A percentile compares a stretch with the other conserved stretches of the same genome.
Conservation (phyloP, 129 eudicot species). For the Escallonia rubra region DNA sequence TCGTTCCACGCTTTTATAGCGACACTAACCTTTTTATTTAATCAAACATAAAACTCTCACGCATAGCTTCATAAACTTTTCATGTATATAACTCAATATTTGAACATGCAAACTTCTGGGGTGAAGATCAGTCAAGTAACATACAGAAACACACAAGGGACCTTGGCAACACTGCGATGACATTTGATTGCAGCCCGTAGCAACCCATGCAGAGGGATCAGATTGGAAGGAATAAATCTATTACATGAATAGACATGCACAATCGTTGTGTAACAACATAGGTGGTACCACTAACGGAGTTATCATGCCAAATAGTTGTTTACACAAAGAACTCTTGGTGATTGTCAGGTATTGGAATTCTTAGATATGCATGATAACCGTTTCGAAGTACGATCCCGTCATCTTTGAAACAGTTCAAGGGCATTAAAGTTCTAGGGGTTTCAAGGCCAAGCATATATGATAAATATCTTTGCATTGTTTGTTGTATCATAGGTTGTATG, state of each 20-base stretch:
- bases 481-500: too few relatives aligned
- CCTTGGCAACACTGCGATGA: constrained; percentile 63
- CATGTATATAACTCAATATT: not conserved
- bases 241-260: constrained; percentile 31
- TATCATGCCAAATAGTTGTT: constrained; percentile 27
- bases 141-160: constrained; percentile 55
- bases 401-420: too few relatives aligned
- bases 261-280: constrained; percentile 37
- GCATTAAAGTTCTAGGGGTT: too few relatives aligned
- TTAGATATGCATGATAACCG: too few relatives aligned
- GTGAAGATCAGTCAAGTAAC: constrained; percentile 51
- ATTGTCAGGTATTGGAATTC: too few relatives aligned
- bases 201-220: constrained; percentile 60
- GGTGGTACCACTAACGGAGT: constrained; percentile 23
- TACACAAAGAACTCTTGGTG: too few relatives aligned
- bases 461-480: too few relatives aligned
- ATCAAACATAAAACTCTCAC: not conserved
- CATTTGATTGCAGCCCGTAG: constrained; percentile 53
- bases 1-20: too few relatives aligned
- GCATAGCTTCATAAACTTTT: not conserved
- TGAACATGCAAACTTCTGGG: constrained; percentile 43
- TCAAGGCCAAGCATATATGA: too few relatives aligned
- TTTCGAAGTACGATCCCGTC: too few relatives aligned
- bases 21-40: too few relatives aligned
- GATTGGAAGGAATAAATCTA: constrained; percentile 43